Base-by-base conservation (phyloP, 1,284 basidiomycete species). In the Rhodotorula mucilaginosa region DNA sequence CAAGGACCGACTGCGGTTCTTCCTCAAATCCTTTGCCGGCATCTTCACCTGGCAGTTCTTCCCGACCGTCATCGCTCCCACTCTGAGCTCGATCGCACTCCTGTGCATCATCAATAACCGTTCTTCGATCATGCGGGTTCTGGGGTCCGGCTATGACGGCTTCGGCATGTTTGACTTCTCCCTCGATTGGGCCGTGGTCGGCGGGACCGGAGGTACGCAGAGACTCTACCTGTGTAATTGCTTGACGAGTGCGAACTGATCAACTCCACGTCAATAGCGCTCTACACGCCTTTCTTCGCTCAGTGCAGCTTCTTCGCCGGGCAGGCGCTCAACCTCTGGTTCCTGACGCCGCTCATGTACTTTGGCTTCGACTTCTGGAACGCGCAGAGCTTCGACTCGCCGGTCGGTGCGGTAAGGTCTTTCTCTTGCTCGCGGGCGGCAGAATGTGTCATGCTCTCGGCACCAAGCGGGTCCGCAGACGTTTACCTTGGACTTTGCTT, bases 341-440 rank as follows among this genome's bases (percentile, higher is more conserved):
- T 83, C 73, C 73, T 82, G 62, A 81, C 79, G 66, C 82, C 82
- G 0, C 54, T 82, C 26, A 71, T 82, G 6, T 83, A 83, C 68
- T 82, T 82, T 39, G 31, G 21, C 71, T 69, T 74, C 69, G 80
- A 83, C 70, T 80, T 82, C 58, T 83, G 82, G 82, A 69, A 82
- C 44, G 80, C 80, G 0, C 72, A 78, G 23, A 65, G 68, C 18
- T 83, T 81, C 67, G 79, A 81, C n/a, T 78, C 79, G n/a, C 80
- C 80, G 12, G 77, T 83, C 49, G 80, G 78, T 2, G 79, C 82
- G 0, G 67, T 69, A 29, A 29, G 63, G 44, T 47, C 4, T n/a
- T 10, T 46, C 10, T 1, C 18, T 15, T n/a, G 15, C n/a, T 16
- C 3, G 23, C 2, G 2, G 39, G 39, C 39, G 39, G 39, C 7